A percentile compares a stretch with the other conserved stretches of the same genome.
Conservation (phyloP, 176 grass and related monocot genomes). For the Triticum urartu region DNA sequence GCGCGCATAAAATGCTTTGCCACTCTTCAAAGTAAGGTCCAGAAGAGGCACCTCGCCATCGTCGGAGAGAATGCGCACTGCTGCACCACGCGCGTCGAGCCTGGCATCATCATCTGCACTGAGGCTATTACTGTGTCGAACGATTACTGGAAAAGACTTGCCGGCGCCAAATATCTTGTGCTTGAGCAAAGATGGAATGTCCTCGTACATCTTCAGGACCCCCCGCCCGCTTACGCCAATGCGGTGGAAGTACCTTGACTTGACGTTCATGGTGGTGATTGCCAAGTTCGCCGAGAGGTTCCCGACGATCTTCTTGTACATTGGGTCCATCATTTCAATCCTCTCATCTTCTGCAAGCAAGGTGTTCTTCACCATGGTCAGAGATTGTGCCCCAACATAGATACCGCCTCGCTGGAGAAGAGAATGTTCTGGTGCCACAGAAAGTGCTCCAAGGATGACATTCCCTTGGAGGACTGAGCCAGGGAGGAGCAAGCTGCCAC, state of each 20-base stretch:
- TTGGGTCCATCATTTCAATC: slow-evolving; percentile 60
- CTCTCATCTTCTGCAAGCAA: slow-evolving; percentile 50
- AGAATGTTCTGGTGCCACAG: slow-evolving; percentile 50
- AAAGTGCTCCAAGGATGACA: slow-evolving; percentile 73
- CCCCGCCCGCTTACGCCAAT: slow-evolving; percentile 58
- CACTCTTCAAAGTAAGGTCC: slow-evolving; percentile 62
- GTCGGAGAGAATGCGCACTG: slow-evolving; percentile 60
- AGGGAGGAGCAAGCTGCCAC: slow-evolving; percentile 59
- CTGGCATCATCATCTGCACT: slow-evolving; percentile 77
- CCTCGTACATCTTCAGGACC: slow-evolving; percentile 49
- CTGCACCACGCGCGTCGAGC: slow-evolving; percentile 57
- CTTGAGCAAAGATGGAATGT: slow-evolving; percentile 42
- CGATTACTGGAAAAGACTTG: slow-evolving; percentile 52
- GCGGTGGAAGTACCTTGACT: slow-evolving; percentile 76
- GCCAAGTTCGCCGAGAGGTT: slow-evolving; percentile 70
- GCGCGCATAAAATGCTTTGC: slow-evolving; percentile 67
- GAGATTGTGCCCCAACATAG: slow-evolving; percentile 47
- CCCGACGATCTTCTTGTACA: slow-evolving; percentile 63
- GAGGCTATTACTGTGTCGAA: slow-evolving; percentile 77
- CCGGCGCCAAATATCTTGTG: slow-evolving; percentile 59
- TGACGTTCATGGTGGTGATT: slow-evolving; percentile 73
- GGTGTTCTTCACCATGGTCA: slow-evolving; percentile 61
- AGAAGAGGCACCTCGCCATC: slow-evolving; percentile 50
- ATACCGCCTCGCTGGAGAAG: slow-evolving; percentile 58
- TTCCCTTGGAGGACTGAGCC: slow-evolving; percentile 59